Base-by-base conservation (phyloP, 2,329 filamentous ascomycete species). In the Sporothrix globosa region DNA sequence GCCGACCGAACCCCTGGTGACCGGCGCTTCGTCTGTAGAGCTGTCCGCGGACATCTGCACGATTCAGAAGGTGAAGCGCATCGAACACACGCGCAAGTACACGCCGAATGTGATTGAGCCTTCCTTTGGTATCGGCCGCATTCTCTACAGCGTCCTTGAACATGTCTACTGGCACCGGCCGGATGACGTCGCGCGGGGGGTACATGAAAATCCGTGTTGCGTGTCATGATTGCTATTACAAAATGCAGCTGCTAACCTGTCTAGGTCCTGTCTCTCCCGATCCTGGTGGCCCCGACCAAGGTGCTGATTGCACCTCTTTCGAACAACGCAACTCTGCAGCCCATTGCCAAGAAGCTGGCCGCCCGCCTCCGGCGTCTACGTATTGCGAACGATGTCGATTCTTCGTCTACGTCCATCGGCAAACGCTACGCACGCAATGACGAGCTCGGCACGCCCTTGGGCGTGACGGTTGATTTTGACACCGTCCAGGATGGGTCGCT, bases 51-150 rank as follows among this genome's bases (percentile, higher is more conserved):
- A 48, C 14, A 14, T 48, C 44, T 48, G 44, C 44, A 48, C 44
- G 14, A 48, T 48, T 6, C 17, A 48, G 14, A 48, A 17, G 13
- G 14, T 17, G 75, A 97, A 91, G 75, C 86, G 93, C 73, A 86
- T 89, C 4, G 92, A 97, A 81, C 91, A 97, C 79, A 88, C 90
- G 71, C 88, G 96, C 76, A 94, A 97, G 80, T 99, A 92, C 83
- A 96, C 91, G 0, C 95, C 95, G 72, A 97, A 97, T 78, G 93
- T 97, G 65, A 96, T 98, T 76, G 96, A 99, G 83, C 96, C 95
- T 1, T 97, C 95, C 0, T 99, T 98, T 77, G 95, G 95, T 84
- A 97, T 98, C 77, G 96, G 95, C 72, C 89, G 95, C 76, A 97
- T 98, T 73, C 84, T 98, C 71, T 98, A 97, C 84, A 90, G 91